A percentile compares a stretch with the other conserved stretches of the same genome.
These are phyloP conservation scores for Bullera alba DNA, from an alignment of 768 basidiomycete genomes.

Conservation along the genomic window DNA sequence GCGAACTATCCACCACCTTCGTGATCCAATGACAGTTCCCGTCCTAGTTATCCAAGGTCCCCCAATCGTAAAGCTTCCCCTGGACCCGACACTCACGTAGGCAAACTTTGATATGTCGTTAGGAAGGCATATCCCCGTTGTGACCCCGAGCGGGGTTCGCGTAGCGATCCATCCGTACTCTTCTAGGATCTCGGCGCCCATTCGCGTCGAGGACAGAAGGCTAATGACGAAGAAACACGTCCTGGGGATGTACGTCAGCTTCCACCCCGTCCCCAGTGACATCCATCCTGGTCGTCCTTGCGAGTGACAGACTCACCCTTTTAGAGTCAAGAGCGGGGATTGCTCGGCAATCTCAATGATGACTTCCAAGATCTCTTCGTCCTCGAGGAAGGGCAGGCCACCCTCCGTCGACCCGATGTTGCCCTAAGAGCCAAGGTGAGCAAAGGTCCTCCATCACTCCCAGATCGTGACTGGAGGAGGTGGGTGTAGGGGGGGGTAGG, in stretches of 20 bases:
- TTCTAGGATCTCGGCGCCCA: slow-evolving; percentile 86
- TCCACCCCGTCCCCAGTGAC: neutral
- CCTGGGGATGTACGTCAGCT: slow-evolving; percentile 48
- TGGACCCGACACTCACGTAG: slow-evolving; percentile 57
- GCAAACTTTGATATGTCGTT: slow-evolving; percentile 73
- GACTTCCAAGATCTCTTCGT: slow-evolving; percentile 84
- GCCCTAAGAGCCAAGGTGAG: too few relatives aligned
- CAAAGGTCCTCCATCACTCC: neutral
- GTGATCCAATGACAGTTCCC: neutral
- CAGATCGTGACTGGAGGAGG: neutral
- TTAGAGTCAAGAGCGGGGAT: slow-evolving; percentile 78
- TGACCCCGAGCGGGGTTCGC: slow-evolving; percentile 70
- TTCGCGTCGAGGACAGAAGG: slow-evolving; percentile 78
- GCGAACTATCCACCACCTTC: neutral
- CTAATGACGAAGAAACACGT: slow-evolving; percentile 96
- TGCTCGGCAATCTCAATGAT: slow-evolving; percentile 86
- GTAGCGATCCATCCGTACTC: slow-evolving; percentile 93
- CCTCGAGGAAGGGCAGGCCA: slow-evolving; percentile 89
- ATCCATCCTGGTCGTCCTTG: neutral
- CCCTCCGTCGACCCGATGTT: slow-evolving; percentile 85
- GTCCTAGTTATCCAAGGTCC: neutral
- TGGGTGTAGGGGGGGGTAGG: too few relatives aligned
- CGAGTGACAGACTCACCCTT: slow-evolving; percentile 63
- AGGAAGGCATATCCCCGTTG: slow-evolving; percentile 87
- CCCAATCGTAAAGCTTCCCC: slow-evolving; percentile 1